Evolutionary conservation across 1,284 basidiomycete species (phyloP).

Genomic region (Trametes sp.): DNA sequence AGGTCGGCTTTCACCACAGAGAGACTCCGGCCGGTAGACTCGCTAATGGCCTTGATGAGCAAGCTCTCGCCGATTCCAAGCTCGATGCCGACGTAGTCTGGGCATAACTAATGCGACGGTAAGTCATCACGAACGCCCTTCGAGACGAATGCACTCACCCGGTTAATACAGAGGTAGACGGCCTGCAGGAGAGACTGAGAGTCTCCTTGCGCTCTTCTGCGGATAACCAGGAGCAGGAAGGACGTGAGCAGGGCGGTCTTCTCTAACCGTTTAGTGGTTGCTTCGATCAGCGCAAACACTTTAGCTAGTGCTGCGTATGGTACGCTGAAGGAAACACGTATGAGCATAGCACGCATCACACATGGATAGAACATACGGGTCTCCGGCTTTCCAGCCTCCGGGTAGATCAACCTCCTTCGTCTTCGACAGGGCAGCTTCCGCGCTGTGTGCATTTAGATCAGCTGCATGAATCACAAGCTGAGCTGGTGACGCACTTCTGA

Average conservation of each 20-base stretch:
- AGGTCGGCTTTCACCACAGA: slow-evolving; percentile 90
- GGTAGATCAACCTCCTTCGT: slow-evolving; percentile 79
- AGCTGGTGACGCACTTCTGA: slow-evolving; percentile 60
- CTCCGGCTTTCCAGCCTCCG: slow-evolving; percentile 88
- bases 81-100: slow-evolving; percentile 96
- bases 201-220: slow-evolving; percentile 78
- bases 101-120: slow-evolving; percentile 72
- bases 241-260: slow-evolving; percentile 91
- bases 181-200: slow-evolving; percentile 80
- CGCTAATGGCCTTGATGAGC: slow-evolving; percentile 94
- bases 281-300: slow-evolving; percentile 91
- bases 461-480: not conserved
- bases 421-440: slow-evolving; percentile 70
- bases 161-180: slow-evolving; percentile 97
- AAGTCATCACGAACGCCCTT: not conserved
- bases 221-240: slow-evolving; percentile 90
- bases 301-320: slow-evolving; percentile 94
- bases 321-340: slow-evolving; percentile 65
- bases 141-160: slow-evolving; percentile 58
- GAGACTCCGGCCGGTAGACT: slow-evolving; percentile 90
- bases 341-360: not conserved
- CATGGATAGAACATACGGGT: slow-evolving; percentile 69
- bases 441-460: slow-evolving; percentile 53
- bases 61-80: slow-evolving; percentile 97
- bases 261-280: slow-evolving; percentile 95